Evolutionary conservation across 2,329 filamentous ascomycete species (phyloP), one percentile per base, ranked within the genome.

Genomic region (Rugonectria rugulosa): DNA sequence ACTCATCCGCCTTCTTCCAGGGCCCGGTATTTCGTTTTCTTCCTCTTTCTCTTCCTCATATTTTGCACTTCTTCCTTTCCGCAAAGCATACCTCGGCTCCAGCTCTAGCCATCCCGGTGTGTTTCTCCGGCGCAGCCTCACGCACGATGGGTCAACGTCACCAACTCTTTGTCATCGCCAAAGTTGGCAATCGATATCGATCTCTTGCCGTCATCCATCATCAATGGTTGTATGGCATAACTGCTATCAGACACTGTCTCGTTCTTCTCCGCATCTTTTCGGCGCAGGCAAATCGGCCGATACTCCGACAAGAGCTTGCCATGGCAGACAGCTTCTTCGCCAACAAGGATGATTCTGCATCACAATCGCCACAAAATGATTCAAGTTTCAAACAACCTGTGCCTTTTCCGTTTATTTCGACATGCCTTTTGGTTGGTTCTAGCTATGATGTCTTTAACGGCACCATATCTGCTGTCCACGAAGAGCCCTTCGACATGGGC

Each of bases 161-260:
- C 44, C 56, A 61, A 24, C 24, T 63, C 24, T 61, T 56, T n/a
- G 45, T 63, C 32, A 56, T 63, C 44, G 59, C 59, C 50, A 47
- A 49, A 12, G 44, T 60, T 12, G 44, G 36, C 17, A 37, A 37
- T 29, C 10, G 51, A 12, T 60, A 62, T 24, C 53, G 47, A 29
- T 17, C 37, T 5, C 56, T 63, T 19, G 59, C 56, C 3, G 53
- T 49, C 12, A 36, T 57, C n/a, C 50, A 56, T 40, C 38, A 60
- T 29, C 56, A 60, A 17, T 60, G 56, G 56, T 38, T 53, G 6
- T 57, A 53, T 37, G 59, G 57, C 24, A n/a, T 52, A 5, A 40
- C 29, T 3, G 53, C 59, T n/a, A 11, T 63, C 19, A 32, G 36
- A 14, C n/a, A 43, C 23, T 62, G 56, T 42, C 11, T 14, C 8